Percentiles rank a stretch among this genome's conserved stretches.
Evolutionary conservation across 2,329 filamentous ascomycete genomes (phyloP).

Genomic region (Cercospora nicotianae): DNA sequence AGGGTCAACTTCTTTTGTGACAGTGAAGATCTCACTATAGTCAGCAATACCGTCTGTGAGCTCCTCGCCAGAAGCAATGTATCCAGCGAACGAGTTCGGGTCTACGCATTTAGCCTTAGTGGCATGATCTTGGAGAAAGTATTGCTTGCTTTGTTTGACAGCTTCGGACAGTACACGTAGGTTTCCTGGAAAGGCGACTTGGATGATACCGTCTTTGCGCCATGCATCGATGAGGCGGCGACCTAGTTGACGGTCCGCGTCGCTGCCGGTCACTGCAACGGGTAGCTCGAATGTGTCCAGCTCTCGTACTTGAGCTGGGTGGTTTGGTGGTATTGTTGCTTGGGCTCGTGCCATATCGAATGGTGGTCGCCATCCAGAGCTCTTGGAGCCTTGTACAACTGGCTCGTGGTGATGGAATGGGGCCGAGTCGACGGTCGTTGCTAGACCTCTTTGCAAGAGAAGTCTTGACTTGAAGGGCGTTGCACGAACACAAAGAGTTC

Average conservation of each 20-base stretch:
- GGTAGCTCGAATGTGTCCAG: constrained; percentile 17
- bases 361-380: not conserved
- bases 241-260: constrained; percentile 3
- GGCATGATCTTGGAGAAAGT: constrained; percentile 12
- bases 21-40: constrained; percentile 21
- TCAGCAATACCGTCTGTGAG: constrained; percentile 21
- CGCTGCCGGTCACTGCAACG: constrained; percentile 15
- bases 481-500: not conserved
- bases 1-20: constrained; percentile 15
- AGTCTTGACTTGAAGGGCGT: not conserved
- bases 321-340: constrained; percentile 13
- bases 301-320: constrained; percentile 12
- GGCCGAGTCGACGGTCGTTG: not conserved
- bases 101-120: constrained; percentile 16
- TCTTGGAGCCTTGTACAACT: not conserved
- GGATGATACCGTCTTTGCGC: constrained; percentile 16
- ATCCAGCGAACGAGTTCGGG: constrained; percentile 17
- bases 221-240: constrained; percentile 11
- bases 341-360: constrained; percentile 6
- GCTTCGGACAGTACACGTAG: constrained; percentile 17
- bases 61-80: constrained; percentile 20
- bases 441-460: not conserved
- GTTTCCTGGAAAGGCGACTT: constrained; percentile 13
- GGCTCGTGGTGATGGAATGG: not conserved
- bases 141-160: constrained; percentile 18